Evolutionary conservation across 495 filamentous ascomycete genomes (phyloP), one percentile per base, ranked within the genome.

Genomic region (Rhypophila decipiens): DNA sequence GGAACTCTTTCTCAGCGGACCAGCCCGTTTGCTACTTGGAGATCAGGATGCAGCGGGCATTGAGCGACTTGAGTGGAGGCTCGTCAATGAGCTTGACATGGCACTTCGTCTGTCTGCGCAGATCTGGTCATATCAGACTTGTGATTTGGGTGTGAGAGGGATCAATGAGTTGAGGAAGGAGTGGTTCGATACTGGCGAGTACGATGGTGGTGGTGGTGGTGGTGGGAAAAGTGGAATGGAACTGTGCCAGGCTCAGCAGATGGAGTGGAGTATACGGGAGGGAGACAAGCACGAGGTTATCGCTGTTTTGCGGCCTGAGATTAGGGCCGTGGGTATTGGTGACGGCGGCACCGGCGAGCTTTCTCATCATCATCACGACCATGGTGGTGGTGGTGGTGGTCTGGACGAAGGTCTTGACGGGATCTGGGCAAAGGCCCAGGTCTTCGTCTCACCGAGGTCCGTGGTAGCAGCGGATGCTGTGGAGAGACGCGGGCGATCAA

Each of bases 1-100:
- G 15, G 56, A 58, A 1, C 40, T 46, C 3, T 58, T 58, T 29
- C 46, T 58, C n/a, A 24, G 45, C 29, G 23, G 45, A 0, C 36
- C 43, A 0, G 52, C 56, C 1, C 43, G 56, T 0, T 55, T 51
- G 24, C 34, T 58, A 10, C 49, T 58, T 2, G 44, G 45, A 3
- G 52, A 55, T 22, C 56, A 58, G 24, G 49, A 58, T 15, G 36
- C 56, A 0, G 22, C 20, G 2, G 56, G 56, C 3, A 58, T 58
- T 18, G 46, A 47, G 2, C 29, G 29, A 0, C 49, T 58, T 9
- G 56, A 58, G 29, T 22, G 39, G 11, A 13, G 13, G 5, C 42
- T 58, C 8, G 27, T 22, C 0, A 44, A 50, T 18, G 43, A 55
- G 42, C 24, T 58, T 8, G 56, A 58, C 15, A 44, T 49, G 2